Base-by-base conservation (phyloP, 2,329 filamentous ascomycete species). In the Alternaria brassicae region DNA sequence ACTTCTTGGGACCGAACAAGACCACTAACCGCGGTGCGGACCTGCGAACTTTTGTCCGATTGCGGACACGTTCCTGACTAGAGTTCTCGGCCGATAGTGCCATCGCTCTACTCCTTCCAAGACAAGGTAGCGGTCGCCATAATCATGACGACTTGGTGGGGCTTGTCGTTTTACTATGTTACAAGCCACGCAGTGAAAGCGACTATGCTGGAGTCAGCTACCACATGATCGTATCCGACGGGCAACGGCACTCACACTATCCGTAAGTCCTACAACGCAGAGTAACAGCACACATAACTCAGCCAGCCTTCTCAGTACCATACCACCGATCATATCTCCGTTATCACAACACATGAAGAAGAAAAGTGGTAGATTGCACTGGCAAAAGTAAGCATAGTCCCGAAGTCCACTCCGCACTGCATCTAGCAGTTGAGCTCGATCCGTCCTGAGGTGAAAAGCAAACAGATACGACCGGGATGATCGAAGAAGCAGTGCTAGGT, bases 51-150 rank as follows among this genome's bases (percentile, higher is more conserved):
- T 48, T 34, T 48, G 44, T n/a, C 30, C 19, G 44, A 36, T 48
- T 13, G 44, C 44, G 44, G 44, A 34, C 10, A 36, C 30, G 44
- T 48, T 48, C 44, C 44, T 48, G 44, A 10, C 44, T 48, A 48
- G 44, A 48, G 44, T 5, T 36, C 30, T 48, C 13, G 28, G 44
- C 28, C 19, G 34, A 7, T 4, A 23, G 8, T 48, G 28, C 30
- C 28, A 19, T 8, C 19, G 30, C 12, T 47, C 19, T 25, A 15
- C 28, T 48, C 8, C 13, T 23, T 25, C 21, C 44, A 6, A 48
- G 10, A 15, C 44, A 9, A 48, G 8, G 13, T 1, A 4, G 15
- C 23, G 30, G 28, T 47, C 28, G 28, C 19, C 28, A 36, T 2
- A 8, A 6, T 25, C 9, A 48, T 21, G 44, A 34, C 30, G 30